A percentile compares a stretch with the other conserved stretches of the same genome.
These are phyloP conservation scores for Termitomyces sp. DNA, from an alignment of 768 basidiomycete genomes.

Conservation along the genomic window DNA sequence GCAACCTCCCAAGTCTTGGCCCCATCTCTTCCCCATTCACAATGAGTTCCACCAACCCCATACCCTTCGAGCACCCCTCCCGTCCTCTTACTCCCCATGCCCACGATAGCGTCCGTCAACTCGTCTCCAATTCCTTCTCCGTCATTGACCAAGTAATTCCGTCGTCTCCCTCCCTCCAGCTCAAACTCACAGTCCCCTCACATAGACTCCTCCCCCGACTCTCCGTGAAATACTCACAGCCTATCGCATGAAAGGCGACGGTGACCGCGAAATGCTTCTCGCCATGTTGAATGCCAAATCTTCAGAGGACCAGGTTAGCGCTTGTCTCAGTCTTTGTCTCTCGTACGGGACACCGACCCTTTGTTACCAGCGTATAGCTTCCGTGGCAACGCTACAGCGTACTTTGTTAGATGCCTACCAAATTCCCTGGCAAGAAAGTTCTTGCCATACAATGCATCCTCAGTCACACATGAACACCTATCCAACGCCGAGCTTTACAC, in stretches of 20 bases:
- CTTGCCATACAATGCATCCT: conserved; percentile 14
- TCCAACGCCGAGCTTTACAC: conserved; percentile 32
- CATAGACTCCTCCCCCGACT: conserved; percentile 70
- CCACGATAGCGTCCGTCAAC: conserved; percentile 27
- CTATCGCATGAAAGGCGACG: conserved; percentile 81
- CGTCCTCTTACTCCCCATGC: conserved; percentile 18
- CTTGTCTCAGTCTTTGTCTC: neutral
- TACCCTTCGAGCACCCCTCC: conserved; percentile 24
- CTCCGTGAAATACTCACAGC: conserved; percentile 84
- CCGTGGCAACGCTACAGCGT: conserved; percentile 63
- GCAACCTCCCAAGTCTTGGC: conserved; percentile 33
- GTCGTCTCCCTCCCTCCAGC: neutral
- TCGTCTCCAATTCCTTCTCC: conserved; percentile 32
- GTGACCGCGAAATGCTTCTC: conserved; percentile 87
- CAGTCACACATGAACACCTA: conserved; percentile 25
- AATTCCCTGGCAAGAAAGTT: conserved; percentile 17
- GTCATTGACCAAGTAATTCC: conserved; percentile 36
- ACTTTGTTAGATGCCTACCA: conserved; percentile 63
- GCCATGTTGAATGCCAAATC: conserved; percentile 90
- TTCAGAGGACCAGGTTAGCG: conserved; percentile 84
- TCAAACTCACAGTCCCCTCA: conserved; percentile 10
- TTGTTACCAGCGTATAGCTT: conserved; percentile 57
- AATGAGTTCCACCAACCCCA: conserved; percentile 31
- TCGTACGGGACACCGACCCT: neutral
- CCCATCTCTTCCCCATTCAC: conserved; percentile 26